phyloP scores from a whole-genome alignment of 202 grass and related monocot species.

The Cymbopogon flexuosus region DNA sequence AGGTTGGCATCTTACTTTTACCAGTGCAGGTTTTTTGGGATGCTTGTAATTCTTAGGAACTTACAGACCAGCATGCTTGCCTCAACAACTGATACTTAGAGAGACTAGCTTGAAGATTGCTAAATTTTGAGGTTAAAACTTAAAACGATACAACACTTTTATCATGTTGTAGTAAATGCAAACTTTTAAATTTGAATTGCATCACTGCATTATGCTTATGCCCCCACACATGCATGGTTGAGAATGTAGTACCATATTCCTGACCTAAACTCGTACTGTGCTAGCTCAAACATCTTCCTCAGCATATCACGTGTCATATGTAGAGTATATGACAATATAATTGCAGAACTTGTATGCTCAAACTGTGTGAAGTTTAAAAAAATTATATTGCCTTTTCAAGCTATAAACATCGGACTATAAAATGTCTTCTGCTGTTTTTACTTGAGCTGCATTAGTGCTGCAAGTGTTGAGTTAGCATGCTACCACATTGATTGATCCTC shows the following conservation, averaged over 20 bases:
- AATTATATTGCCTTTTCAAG: neutral
- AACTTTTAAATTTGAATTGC: neutral
- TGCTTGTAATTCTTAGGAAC: slow-evolving; percentile 11
- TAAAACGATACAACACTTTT: neutral
- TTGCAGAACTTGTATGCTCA: neutral
- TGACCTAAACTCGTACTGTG: neutral
- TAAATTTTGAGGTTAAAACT: neutral
- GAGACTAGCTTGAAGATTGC: neutral
- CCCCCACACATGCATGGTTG: neutral
- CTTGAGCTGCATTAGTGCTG: neutral
- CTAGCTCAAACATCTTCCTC: neutral
- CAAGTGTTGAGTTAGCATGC: neutral
- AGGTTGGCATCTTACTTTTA: slow-evolving; percentile 38
- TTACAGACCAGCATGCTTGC: neutral
- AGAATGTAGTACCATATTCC: neutral
- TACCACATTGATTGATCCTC: neutral
- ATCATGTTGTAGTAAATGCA: neutral
- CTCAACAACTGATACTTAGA: neutral
- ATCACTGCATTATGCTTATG: neutral
- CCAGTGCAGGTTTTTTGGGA: slow-evolving; percentile 32
- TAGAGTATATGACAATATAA: neutral
- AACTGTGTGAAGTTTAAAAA: neutral
- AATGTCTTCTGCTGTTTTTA: neutral
- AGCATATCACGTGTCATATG: neutral
- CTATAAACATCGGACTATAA: neutral